A percentile compares a stretch with the other conserved stretches of the same genome.
Conservation (phyloP, 1,284 basidiomycete genomes). For the Sphaerobolus stellatus region DNA sequence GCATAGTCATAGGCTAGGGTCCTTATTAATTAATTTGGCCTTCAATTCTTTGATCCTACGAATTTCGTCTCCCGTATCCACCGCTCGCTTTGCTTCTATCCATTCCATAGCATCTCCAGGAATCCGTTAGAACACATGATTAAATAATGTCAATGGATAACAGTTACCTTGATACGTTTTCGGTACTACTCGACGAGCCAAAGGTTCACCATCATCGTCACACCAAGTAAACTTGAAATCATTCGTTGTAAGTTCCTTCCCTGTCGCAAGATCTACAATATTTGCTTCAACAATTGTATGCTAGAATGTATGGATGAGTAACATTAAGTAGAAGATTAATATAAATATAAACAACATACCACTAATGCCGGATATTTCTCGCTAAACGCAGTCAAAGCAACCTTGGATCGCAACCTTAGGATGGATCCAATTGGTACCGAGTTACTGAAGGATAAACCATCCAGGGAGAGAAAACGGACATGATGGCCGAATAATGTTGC, state of each 20-base stretch:
- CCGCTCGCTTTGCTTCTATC: slow-evolving; percentile 72
- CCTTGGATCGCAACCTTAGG: slow-evolving; percentile 66
- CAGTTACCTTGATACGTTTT: slow-evolving; percentile 64
- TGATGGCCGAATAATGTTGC: slow-evolving; percentile 69
- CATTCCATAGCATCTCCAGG: slow-evolving; percentile 75
- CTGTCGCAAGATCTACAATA: slow-evolving; percentile 73
- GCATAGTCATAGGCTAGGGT: too few species aligned
- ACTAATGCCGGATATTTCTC: slow-evolving; percentile 48
- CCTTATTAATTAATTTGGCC: too few species aligned
- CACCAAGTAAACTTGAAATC: slow-evolving; percentile 73
- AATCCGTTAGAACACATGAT: too few species aligned
- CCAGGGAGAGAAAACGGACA: slow-evolving; percentile 73
- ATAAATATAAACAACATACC: slow-evolving; percentile 37
- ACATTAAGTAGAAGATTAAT: slow-evolving; percentile 21
- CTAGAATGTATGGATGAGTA: slow-evolving; percentile 28
- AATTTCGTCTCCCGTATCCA: slow-evolving; percentile 63
- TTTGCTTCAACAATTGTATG: slow-evolving; percentile 76
- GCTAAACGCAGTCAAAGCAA: slow-evolving; percentile 54
- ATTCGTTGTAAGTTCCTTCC: slow-evolving; percentile 65
- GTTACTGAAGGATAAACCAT: slow-evolving; percentile 76
- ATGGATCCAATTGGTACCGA: slow-evolving; percentile 83
- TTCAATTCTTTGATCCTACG: slow-evolving; percentile 33
- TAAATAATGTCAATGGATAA: too few species aligned
- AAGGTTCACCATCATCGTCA: slow-evolving; percentile 37
- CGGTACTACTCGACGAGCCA: slow-evolving; percentile 62